Conservation (phyloP, 2,329 filamentous ascomycete species). For the Penicillium sp. region DNA sequence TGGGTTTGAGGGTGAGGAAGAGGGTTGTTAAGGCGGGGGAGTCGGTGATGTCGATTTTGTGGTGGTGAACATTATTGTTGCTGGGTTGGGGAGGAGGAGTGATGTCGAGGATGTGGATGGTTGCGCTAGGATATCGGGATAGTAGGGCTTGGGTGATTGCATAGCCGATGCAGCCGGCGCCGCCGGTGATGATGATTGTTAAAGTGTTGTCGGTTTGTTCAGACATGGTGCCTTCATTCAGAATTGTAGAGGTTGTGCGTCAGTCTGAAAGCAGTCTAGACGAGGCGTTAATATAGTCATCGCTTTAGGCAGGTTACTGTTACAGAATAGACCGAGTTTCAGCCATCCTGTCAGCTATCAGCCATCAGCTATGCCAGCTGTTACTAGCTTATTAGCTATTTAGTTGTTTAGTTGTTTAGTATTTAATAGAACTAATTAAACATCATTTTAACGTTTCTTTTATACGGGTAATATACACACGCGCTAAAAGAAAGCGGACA, state of each 20-base stretch:
- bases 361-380: background rate
- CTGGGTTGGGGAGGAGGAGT: background rate
- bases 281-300: no score
- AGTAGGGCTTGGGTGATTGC: slow-evolving; percentile 7
- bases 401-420: no score
- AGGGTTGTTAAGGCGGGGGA: background rate
- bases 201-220: background rate
- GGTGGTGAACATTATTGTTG: background rate
- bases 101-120: slow-evolving; percentile 10
- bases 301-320: no score
- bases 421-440: no score
- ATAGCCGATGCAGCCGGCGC: slow-evolving; percentile 11
- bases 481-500: slow-evolving; percentile 36
- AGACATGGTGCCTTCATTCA: background rate
- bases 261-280: no score
- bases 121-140: background rate
- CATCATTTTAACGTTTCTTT: no score
- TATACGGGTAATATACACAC: slow-evolving; percentile 41
- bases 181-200: slow-evolving; percentile 8
- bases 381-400: no score
- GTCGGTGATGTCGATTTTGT: slow-evolving; percentile 7
- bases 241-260: no score
- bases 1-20: background rate
- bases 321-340: no score
- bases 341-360: no score